Percentiles rank a stretch among this genome's conserved stretches.
Evolutionary conservation across 2,329 filamentous ascomycete genomes (phyloP).

Genomic region (Colletotrichum lindemuthianum): DNA sequence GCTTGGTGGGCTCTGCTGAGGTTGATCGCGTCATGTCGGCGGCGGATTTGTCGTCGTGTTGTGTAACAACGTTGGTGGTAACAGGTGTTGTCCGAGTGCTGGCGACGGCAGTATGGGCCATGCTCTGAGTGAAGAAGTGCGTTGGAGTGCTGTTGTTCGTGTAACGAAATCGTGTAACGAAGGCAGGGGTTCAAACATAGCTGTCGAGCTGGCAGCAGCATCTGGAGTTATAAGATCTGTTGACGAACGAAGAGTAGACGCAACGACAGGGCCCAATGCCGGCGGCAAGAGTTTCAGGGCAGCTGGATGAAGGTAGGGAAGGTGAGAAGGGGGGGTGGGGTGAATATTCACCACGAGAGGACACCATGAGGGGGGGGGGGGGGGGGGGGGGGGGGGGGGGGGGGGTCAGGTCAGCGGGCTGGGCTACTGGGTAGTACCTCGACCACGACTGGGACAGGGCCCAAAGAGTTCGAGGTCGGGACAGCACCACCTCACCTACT

Average conservation of each 20-base stretch:
- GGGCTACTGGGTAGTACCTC: slow-evolving; percentile 1
- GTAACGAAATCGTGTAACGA: slow-evolving; percentile 26
- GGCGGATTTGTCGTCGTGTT: slow-evolving; percentile 29
- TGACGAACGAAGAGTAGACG: slow-evolving; percentile 27
- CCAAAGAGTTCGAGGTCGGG: too few relatives aligned
- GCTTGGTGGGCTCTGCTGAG: slow-evolving; percentile 54
- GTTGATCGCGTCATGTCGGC: slow-evolving; percentile 52
- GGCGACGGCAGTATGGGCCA: slow-evolving; percentile 34
- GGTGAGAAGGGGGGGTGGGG: slow-evolving; percentile 1
- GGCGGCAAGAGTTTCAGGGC: slow-evolving; percentile 36
- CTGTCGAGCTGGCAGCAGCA: slow-evolving; percentile 28
- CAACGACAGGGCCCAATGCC: slow-evolving; percentile 32
- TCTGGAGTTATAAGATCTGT: slow-evolving; percentile 36
- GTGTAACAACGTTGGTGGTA: slow-evolving; percentile 28
- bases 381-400: not conserved
- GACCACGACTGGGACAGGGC: too few relatives aligned
- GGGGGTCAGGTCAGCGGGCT: not conserved
- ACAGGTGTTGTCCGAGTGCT: slow-evolving; percentile 30
- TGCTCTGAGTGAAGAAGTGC: slow-evolving; percentile 23
- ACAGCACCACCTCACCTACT: too few relatives aligned
- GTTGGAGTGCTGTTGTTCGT: slow-evolving; percentile 27
- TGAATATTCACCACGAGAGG: not conserved
- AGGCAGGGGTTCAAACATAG: slow-evolving; percentile 31
- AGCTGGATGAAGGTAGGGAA: slow-evolving; percentile 22
- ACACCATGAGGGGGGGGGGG: not conserved